Conservation (phyloP, 805 yeast genomes). For the Saturnispora bothae region DNA sequence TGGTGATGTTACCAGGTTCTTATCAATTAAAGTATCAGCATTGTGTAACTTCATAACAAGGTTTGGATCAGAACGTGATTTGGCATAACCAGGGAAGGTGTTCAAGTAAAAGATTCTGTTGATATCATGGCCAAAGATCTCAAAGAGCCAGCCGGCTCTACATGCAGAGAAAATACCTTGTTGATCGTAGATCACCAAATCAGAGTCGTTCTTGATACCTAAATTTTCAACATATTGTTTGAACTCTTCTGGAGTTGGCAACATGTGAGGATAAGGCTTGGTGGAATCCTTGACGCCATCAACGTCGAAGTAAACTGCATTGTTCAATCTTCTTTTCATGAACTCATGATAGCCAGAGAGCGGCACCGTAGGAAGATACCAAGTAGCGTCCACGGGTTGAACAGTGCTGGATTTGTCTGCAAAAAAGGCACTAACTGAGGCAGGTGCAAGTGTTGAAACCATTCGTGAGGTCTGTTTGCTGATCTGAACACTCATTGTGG, state of each 20-base stretch:
- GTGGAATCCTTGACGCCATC: slow-evolving; percentile 51
- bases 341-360: slow-evolving; percentile 51
- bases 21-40: slow-evolving; percentile 17
- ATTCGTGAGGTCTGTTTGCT: slow-evolving; percentile 4
- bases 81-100: slow-evolving; percentile 37
- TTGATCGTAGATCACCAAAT: slow-evolving; percentile 73
- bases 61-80: slow-evolving; percentile 20
- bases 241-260: slow-evolving; percentile 55
- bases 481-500: neutral
- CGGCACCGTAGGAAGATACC: slow-evolving; percentile 80
- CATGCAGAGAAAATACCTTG: slow-evolving; percentile 82
- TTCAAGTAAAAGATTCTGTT: slow-evolving; percentile 53
- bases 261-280: slow-evolving; percentile 82
- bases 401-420: slow-evolving; percentile 8
- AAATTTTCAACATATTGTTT: slow-evolving; percentile 40
- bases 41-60: slow-evolving; percentile 16
- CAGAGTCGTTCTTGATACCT: slow-evolving; percentile 48
- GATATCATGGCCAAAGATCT: slow-evolving; percentile 60
- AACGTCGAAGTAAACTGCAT: slow-evolving; percentile 69
- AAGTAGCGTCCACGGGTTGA: slow-evolving; percentile 75
- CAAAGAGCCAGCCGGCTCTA: slow-evolving; percentile 85
- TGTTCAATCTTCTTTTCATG: slow-evolving; percentile 43
- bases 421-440: slow-evolving; percentile 14
- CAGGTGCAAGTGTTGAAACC: slow-evolving; percentile 19
- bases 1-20: slow-evolving; percentile 16